Base-by-base conservation (phyloP, 2,329 filamentous ascomycete genomes). In the Trichoderma breve region DNA sequence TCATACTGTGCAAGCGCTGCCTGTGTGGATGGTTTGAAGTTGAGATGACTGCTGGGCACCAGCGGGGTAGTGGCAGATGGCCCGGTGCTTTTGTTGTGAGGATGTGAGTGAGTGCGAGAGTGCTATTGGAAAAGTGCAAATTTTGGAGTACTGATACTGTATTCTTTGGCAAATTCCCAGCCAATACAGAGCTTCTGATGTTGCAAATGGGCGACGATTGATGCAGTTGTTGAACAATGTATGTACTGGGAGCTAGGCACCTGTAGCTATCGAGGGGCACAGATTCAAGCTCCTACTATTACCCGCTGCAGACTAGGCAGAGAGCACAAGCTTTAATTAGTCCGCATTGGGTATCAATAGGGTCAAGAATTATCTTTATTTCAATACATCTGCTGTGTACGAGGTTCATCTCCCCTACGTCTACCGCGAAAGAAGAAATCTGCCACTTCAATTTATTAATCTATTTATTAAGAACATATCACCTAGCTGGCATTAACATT, bases 1-100 rank as follows among this genome's bases (percentile, higher is more conserved):
- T 74, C 78, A 80, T 81, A 11, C 51, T 51, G 71, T 47, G 36
- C 21, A n/a, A 55, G 58, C 15, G 39, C 62, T 76, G 28, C 30
- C 11, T 64, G 55, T 51, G 15, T 53, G 47, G n/a, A 14, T 60
- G 57, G 30, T n/a, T 32, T 58, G 30, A 60, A 24, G 57, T 34
- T 61, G 66, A 69, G 36, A 34, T 43, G 47, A 21, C 34, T 55
- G 30, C 34, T 63, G 58, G 58, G 43, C 34, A 15, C 21, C 15
- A 57, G 58, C 58, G 58, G 60, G 68, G 68, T 55, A 55, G 30
- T 9, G 26, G 14, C 28, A 70, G 21, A 39, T 21, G 30, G 26
- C 30, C 21, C 14, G 57, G 2, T 53, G 57, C 21, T 30, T 62
- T 12, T 53, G 30, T 30, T 18, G 21, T n/a, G 7, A 53, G 9